A percentile compares a stretch with the other conserved stretches of the same genome.
phyloP scores from a whole-genome alignment of 176 grass and related monocot species.

The Eragrostis nindensis region DNA sequence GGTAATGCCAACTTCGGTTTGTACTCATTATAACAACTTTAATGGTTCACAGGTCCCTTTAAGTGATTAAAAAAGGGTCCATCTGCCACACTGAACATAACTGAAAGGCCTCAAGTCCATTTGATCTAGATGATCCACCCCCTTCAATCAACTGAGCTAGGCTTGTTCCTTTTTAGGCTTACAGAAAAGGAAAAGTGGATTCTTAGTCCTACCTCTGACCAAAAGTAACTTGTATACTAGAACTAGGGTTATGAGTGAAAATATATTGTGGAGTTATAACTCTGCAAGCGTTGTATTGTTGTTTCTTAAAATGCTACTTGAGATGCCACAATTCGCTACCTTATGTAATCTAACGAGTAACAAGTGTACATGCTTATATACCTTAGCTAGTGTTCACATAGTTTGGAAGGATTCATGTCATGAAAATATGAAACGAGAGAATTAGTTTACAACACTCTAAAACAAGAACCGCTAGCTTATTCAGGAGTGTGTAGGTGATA shows the following conservation, averaged over 20 bases:
- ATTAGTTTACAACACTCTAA: background rate
- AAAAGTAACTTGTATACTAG: slow-evolving; percentile 14
- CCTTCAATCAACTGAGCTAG: background rate
- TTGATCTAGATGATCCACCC: background rate
- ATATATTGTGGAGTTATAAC: background rate
- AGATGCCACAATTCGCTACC: slow-evolving; percentile 15
- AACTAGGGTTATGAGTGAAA: slow-evolving; percentile 11
- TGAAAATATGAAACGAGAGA: slow-evolving; percentile 17
- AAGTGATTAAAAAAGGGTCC: background rate
- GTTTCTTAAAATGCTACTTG: background rate
- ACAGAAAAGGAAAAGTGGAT: background rate
- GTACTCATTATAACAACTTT: no score
- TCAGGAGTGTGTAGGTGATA: slow-evolving; percentile 5
- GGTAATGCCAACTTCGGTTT: background rate
- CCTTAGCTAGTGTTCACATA: background rate
- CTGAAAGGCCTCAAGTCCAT: background rate
- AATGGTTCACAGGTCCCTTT: background rate
- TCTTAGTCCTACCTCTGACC: background rate
- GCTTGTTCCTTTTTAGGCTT: background rate
- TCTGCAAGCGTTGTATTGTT: background rate
- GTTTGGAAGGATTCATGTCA: slow-evolving; percentile 11
- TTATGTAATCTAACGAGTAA: background rate
- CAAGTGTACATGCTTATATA: slow-evolving; percentile 22
- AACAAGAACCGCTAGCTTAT: slow-evolving; percentile 26
- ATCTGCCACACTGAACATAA: background rate